Evolutionary conservation across 2,329 filamentous ascomycete species (phyloP).

Genomic region (Cryphonectria radicalis): DNA sequence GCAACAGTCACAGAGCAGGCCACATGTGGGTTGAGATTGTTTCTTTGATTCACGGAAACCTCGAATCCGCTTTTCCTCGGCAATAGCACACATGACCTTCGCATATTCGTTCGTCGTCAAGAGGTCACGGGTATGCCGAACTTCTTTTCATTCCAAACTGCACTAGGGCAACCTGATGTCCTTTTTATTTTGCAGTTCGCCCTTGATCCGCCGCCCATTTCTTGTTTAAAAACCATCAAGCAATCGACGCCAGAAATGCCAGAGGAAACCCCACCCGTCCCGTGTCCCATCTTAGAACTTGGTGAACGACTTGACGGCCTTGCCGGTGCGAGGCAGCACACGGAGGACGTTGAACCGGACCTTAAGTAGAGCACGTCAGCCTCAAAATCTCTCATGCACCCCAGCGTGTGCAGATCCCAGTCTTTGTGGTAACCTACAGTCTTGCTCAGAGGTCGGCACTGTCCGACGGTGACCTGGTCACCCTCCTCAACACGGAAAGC

Average conservation of each 20-base stretch:
- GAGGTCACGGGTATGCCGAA: conserved; percentile 29
- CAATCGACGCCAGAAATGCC: conserved; percentile 42
- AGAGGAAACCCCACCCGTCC: conserved; percentile 35
- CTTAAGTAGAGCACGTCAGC: conserved; percentile 49
- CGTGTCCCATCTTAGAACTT: conserved; percentile 80
- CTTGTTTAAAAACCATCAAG: conserved; percentile 40
- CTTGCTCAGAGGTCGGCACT: conserved; percentile 99
- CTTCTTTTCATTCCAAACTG: conserved; percentile 40
- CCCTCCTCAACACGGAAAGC: conserved; percentile 99
- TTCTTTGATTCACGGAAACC: conserved; percentile 30
- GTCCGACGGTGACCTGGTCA: conserved; percentile 98
- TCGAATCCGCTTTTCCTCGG: conserved; percentile 26
- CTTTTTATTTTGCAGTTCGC: conserved; percentile 34
- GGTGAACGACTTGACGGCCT: conserved; percentile 95
- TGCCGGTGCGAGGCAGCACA: conserved; percentile 95
- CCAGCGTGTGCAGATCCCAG: not conserved
- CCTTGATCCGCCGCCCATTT: conserved; percentile 40
- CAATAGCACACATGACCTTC: conserved; percentile 27
- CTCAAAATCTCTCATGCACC: conserved; percentile 21
- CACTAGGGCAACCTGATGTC: conserved; percentile 39
- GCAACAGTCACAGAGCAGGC: not conserved
- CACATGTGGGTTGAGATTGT: conserved; percentile 23
- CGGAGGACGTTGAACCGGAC: conserved; percentile 99
- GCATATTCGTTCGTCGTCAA: conserved; percentile 28
- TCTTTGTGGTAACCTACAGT: conserved; percentile 71